phyloP scores from a whole-genome alignment of 2,329 filamentous ascomycete species.

The Exophiala sp. region DNA sequence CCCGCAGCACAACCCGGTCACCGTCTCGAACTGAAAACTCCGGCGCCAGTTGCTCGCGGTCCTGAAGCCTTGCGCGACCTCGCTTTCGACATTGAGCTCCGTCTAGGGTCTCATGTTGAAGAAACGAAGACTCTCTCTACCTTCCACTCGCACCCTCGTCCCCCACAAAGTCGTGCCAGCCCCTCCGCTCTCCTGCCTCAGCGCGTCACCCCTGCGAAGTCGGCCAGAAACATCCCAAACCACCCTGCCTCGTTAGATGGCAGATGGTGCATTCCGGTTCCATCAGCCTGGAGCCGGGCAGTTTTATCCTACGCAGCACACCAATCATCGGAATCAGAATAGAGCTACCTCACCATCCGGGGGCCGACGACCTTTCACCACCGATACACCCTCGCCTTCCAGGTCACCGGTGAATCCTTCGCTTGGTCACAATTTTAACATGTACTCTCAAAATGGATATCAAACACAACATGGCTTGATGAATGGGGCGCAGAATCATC shows the following conservation, averaged over 20 bases:
- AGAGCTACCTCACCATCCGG: slow-evolving; percentile 43
- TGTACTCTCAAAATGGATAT: slow-evolving; percentile 44
- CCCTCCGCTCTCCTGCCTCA: slow-evolving; percentile 10
- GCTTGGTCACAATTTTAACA: slow-evolving; percentile 41
- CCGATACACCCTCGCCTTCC: slow-evolving; percentile 45
- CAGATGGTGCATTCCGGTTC: slow-evolving; percentile 52
- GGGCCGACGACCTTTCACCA: slow-evolving; percentile 40
- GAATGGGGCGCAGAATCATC: slow-evolving; percentile 45
- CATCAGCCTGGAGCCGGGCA: slow-evolving; percentile 50
- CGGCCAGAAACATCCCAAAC: slow-evolving; percentile 1
- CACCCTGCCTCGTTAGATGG: slow-evolving; percentile 46
- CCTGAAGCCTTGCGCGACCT: slow-evolving; percentile 5
- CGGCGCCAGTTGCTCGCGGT: slow-evolving; percentile 7
- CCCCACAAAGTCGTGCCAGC: slow-evolving; percentile 10
- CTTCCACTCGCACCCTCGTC: slow-evolving; percentile 15
- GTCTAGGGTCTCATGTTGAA: slow-evolving; percentile 40
- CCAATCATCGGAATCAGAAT: slow-evolving; percentile 40
- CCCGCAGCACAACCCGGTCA: slow-evolving; percentile 2
- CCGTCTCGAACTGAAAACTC: slow-evolving; percentile 7
- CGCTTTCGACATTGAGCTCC: slow-evolving; percentile 13
- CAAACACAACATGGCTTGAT: slow-evolving; percentile 47
- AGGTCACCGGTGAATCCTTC: slow-evolving; percentile 43
- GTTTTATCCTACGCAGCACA: slow-evolving; percentile 44
- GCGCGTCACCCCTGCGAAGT: slow-evolving; percentile 2
- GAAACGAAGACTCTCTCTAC: slow-evolving; percentile 42